A percentile compares a stretch with the other conserved stretches of the same genome.
These are phyloP conservation scores for Talaromyces trachyspermus DNA, from an alignment of 495 filamentous ascomycete genomes.

Conservation along the genomic window DNA sequence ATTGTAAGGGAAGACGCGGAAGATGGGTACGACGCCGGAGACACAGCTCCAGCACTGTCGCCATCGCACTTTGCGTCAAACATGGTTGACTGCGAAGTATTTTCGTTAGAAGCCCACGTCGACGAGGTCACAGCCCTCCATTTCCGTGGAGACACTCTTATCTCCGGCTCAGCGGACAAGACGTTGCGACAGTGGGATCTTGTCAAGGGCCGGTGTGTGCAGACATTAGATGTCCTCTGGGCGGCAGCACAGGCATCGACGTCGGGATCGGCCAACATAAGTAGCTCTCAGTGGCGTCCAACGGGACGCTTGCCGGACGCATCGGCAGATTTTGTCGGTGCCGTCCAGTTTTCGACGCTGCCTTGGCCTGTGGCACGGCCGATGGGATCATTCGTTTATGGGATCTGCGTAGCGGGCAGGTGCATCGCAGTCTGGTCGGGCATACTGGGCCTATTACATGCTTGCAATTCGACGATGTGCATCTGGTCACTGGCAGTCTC, in stretches of 20 bases:
- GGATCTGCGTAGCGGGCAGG: constrained; percentile 94
- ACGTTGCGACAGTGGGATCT: constrained; percentile 97
- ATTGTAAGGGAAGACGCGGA: constrained; percentile 53
- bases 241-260: constrained; percentile 87
- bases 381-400: constrained; percentile 97
- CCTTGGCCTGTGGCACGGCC: constrained; percentile 93
- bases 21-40: constrained; percentile 47
- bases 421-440: constrained; percentile 90
- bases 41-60: constrained; percentile 34
- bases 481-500: constrained; percentile 87
- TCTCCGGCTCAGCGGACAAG: constrained; percentile 95
- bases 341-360: constrained; percentile 96
- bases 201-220: constrained; percentile 88
- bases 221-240: constrained; percentile 98
- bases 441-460: constrained; percentile 95
- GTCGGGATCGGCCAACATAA: constrained; percentile 50
- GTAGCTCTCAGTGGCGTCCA: constrained; percentile 46
- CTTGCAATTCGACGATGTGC: constrained; percentile 93
- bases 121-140: constrained; percentile 92
- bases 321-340: constrained; percentile 87
- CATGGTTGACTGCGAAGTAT: constrained; percentile 81
- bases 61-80: constrained; percentile 59
- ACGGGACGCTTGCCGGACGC: constrained; percentile 54
- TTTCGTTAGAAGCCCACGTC: constrained; percentile 81
- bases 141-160: constrained; percentile 78